These are phyloP conservation scores for Acanthamoeba sp. DNA, from an alignment of 208 protist genomes.

Conservation along the genomic window DNA sequence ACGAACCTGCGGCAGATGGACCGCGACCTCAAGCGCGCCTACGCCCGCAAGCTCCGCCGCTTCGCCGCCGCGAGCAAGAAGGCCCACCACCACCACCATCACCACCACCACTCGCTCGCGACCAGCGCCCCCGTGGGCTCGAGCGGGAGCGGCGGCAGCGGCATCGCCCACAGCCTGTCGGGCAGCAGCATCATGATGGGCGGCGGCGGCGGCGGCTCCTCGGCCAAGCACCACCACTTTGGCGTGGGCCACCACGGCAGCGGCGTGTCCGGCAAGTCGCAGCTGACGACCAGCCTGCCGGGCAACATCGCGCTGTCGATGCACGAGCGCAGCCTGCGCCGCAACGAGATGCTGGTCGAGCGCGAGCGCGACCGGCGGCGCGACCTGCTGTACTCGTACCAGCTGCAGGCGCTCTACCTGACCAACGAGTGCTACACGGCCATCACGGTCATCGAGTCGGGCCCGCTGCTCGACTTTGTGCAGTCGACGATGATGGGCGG, in stretches of 20 bases:
- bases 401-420: constrained; percentile 44
- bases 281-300: neutral
- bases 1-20: constrained; percentile 12
- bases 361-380: constrained; percentile 33
- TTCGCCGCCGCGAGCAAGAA: neutral
- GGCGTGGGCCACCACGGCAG: neutral
- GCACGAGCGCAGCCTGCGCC: neutral
- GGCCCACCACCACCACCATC: too few species aligned
- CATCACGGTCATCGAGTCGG: constrained; percentile 49
- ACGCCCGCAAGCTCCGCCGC: neutral
- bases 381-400: constrained; percentile 32
- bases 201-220: neutral
- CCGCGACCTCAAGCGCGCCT: constrained; percentile 14
- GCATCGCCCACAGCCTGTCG: neutral
- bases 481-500: neutral
- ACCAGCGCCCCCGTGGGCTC: neutral
- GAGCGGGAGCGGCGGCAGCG: neutral
- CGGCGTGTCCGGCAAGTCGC: neutral
- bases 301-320: neutral
- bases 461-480: constrained; percentile 27
- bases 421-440: constrained; percentile 68
- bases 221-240: neutral
- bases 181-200: neutral
- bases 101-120: neutral
- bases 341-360: neutral